A percentile compares a stretch with the other conserved stretches of the same genome.
Evolutionary conservation across 352 stramenopile species (phyloP).

Genomic region (Chrysophaeum taylorii): DNA sequence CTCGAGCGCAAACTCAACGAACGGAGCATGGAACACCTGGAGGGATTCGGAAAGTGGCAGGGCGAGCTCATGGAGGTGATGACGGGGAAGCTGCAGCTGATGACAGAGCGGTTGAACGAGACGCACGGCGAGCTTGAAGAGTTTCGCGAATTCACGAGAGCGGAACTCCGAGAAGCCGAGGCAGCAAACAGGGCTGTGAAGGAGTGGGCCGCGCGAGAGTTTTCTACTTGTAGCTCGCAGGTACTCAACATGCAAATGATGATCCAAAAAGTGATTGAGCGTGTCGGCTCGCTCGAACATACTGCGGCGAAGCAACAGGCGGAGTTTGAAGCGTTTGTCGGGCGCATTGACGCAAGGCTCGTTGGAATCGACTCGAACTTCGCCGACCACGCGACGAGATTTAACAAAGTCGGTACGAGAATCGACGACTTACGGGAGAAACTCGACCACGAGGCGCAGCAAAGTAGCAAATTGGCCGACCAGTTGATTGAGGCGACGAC

Average conservation of each 20-base stretch:
- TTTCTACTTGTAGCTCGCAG: neutral
- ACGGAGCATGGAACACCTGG: neutral
- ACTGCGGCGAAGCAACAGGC: neutral
- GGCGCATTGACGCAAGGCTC: neutral
- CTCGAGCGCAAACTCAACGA: neutral
- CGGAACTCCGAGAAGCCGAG: neutral
- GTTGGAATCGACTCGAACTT: neutral
- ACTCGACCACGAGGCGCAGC: too few relatives aligned
- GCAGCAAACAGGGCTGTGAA: neutral
- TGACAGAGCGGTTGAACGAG: neutral
- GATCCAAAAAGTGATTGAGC: neutral
- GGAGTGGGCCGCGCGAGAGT: neutral
- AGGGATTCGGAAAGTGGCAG: slow-evolving; percentile 4
- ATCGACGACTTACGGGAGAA: too few relatives aligned
- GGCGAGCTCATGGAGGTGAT: slow-evolving; percentile 1
- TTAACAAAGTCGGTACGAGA: too few relatives aligned
- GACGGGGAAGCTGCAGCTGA: neutral
- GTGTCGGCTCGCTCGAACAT: neutral
- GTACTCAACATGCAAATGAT: neutral
- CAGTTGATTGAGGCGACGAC: too few relatives aligned
- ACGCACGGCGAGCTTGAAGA: neutral
- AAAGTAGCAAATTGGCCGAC: too few relatives aligned
- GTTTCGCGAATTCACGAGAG: neutral
- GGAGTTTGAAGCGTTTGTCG: neutral
- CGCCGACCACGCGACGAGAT: neutral